phyloP scores from a whole-genome alignment of 352 stramenopile species.

The Phytophthora pini region DNA sequence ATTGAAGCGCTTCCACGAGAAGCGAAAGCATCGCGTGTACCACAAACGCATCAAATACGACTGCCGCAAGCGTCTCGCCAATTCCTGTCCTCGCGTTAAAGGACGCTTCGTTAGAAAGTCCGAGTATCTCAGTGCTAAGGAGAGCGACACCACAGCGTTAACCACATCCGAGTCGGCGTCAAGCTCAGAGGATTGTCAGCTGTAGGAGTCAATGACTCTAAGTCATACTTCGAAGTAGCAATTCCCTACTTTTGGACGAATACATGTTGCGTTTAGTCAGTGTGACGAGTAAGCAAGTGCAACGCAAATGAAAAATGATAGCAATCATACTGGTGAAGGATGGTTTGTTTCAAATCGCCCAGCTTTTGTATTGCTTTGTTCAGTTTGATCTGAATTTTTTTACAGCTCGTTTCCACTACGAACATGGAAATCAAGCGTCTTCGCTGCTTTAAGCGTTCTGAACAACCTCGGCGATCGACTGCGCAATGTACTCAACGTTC shows the following conservation, averaged over 20 bases:
- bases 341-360: slow-evolving; percentile 13
- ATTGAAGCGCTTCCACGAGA: slow-evolving; percentile 73
- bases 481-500: slow-evolving; percentile 97
- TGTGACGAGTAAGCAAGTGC: slow-evolving; percentile 13
- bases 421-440: slow-evolving; percentile 6
- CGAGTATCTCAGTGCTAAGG: slow-evolving; percentile 24
- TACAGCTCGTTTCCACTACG: slow-evolving; percentile 24
- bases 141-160: slow-evolving; percentile 3
- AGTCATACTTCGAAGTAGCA: too few relatives aligned
- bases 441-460: slow-evolving; percentile 70
- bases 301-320: slow-evolving; percentile 5
- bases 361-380: slow-evolving; percentile 21
- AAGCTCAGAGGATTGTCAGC: slow-evolving; percentile 16
- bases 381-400: slow-evolving; percentile 16
- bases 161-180: slow-evolving; percentile 13
- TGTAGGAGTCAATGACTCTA: neutral
- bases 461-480: slow-evolving; percentile 95
- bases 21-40: slow-evolving; percentile 76
- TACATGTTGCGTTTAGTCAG: slow-evolving; percentile 15
- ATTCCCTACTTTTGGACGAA: slow-evolving; percentile 1
- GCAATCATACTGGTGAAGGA: slow-evolving; percentile 2
- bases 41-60: slow-evolving; percentile 80
- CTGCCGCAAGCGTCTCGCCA: slow-evolving; percentile 74
- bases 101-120: slow-evolving; percentile 68
- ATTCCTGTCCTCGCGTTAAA: slow-evolving; percentile 70